These are phyloP conservation scores for Eucalyptus erythrocorys DNA, from an alignment of 345 rosid species.

Conservation along the genomic window DNA sequence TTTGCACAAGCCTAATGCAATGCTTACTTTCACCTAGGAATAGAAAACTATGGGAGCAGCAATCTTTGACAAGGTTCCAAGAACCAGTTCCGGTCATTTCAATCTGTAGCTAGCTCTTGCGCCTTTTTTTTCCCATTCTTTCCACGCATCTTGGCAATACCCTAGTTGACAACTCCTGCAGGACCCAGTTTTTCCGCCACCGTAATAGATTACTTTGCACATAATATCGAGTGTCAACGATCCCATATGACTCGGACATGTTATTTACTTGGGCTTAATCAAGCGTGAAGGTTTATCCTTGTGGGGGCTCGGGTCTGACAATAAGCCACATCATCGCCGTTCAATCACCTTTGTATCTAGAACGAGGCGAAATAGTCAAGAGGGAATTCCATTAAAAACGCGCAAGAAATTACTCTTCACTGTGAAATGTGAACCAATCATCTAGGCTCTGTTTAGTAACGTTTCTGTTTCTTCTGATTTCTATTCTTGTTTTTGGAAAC, in stretches of 20 bases:
- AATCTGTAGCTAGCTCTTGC: neutral
- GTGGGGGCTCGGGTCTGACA: neutral
- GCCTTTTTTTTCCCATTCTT: neutral
- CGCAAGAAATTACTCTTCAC: neutral
- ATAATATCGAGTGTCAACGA: neutral
- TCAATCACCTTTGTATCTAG: neutral
- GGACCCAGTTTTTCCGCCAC: neutral
- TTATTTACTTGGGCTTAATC: too few species aligned
- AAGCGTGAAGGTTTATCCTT: neutral
- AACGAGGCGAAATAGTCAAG: neutral
- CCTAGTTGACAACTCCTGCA: neutral
- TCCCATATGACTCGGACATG: neutral
- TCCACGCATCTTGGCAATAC: neutral
- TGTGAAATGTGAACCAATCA: neutral
- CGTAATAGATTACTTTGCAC: neutral
- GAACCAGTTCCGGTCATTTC: neutral
- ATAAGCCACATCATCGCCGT: neutral
- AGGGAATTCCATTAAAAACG: neutral
- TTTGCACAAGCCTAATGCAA: neutral
- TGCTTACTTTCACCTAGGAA: neutral
- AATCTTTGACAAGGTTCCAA: neutral
- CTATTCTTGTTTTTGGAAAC: rapidly evolving
- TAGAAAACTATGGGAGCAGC: neutral
- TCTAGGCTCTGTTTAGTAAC: rapidly evolving
- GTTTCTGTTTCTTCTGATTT: too few species aligned